These are phyloP conservation scores for Ceratocystis colombiana DNA, from an alignment of 2,329 filamentous ascomycete species.

Conservation along the genomic window DNA sequence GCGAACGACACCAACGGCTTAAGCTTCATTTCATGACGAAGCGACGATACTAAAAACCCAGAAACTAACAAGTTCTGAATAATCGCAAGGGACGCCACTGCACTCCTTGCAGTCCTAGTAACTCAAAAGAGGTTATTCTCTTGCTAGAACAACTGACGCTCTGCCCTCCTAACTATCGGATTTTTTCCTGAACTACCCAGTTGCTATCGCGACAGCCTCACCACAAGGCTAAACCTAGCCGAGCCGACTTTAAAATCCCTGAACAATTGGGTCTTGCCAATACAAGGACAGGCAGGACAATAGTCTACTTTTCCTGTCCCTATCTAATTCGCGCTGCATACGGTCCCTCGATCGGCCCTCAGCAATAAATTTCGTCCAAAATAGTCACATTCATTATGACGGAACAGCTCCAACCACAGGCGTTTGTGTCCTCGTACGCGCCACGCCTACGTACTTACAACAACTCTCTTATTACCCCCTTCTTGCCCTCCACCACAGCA, in stretches of 20 bases:
- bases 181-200: background rate
- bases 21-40: background rate
- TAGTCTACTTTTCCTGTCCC: background rate
- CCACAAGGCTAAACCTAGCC: background rate
- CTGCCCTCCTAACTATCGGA: no score
- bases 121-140: background rate
- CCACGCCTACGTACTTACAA: slow-evolving; percentile 81
- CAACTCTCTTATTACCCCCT: slow-evolving; percentile 81
- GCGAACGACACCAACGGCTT: background rate
- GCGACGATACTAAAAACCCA: background rate
- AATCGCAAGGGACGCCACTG: background rate
- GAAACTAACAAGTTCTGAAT: background rate
- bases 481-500: slow-evolving; percentile 59
- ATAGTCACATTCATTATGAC: slow-evolving; percentile 16
- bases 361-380: background rate
- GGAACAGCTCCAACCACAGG: slow-evolving; percentile 50
- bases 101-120: background rate
- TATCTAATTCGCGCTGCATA: background rate
- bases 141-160: no score
- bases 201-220: slow-evolving; percentile 7
- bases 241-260: background rate
- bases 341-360: background rate
- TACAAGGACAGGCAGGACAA: background rate
- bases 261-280: background rate
- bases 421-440: slow-evolving; percentile 84